Percentiles rank a stretch among this genome's conserved stretches.
phyloP scores from a whole-genome alignment of 2,329 filamentous ascomycete genomes.

The Colletotrichum cuscutae region DNA sequence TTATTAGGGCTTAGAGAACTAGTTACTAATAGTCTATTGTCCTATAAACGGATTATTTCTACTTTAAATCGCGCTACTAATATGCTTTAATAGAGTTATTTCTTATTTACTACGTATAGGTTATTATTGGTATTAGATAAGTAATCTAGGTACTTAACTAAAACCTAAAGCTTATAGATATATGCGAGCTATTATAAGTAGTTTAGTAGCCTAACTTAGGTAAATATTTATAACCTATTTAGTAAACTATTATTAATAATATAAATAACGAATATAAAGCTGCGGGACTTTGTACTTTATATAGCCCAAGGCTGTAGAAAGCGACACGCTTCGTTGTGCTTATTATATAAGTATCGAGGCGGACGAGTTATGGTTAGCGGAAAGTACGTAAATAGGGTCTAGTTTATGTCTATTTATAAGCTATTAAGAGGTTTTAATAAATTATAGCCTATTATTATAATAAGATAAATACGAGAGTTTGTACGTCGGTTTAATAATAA shows the following conservation, averaged over 20 bases:
- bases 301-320: background rate
- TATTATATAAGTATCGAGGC: background rate
- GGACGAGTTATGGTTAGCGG: background rate
- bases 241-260: background rate
- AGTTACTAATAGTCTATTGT: too few relatives aligned
- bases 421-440: background rate
- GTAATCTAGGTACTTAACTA: conserved; percentile 3
- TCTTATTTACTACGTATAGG: background rate
- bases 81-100: background rate
- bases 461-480: background rate
- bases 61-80: background rate
- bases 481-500: too few relatives aligned
- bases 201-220: background rate
- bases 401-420: background rate
- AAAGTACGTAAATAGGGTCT: background rate
- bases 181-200: background rate
- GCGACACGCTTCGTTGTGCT: background rate
- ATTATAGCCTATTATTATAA: background rate
- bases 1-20: too few relatives aligned
- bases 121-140: background rate
- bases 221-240: background rate
- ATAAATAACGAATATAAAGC: background rate
- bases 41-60: background rate
- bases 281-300: background rate
- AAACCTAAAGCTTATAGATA: background rate